These are phyloP conservation scores for Thozetella sp. DNA, from an alignment of 495 filamentous ascomycete genomes.

Conservation along the genomic window DNA sequence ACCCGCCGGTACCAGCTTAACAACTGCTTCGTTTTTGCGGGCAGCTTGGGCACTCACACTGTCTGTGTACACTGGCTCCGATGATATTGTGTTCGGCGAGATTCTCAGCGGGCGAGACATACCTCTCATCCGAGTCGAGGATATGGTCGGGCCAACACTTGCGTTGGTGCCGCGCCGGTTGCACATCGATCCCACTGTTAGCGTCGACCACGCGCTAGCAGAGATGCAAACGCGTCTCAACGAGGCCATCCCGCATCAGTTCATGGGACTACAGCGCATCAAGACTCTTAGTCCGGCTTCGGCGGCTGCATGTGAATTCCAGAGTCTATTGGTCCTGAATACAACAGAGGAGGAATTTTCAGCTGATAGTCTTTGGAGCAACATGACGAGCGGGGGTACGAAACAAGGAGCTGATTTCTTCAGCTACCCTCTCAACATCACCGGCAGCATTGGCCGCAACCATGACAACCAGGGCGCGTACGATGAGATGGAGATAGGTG, in stretches of 20 bases:
- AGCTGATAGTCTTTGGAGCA: conserved; percentile 18
- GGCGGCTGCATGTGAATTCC: conserved; percentile 58
- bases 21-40: conserved; percentile 30
- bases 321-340: conserved; percentile 61
- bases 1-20: conserved; percentile 16
- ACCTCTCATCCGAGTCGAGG: conserved; percentile 42
- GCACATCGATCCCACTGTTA: conserved; percentile 22
- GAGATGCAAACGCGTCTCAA: conserved; percentile 49
- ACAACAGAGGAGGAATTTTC: conserved; percentile 18
- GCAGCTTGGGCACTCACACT: conserved; percentile 38
- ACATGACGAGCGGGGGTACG: conserved; percentile 13
- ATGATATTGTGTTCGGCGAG: conserved; percentile 54
- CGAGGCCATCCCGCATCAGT: conserved; percentile 55
- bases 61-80: conserved; percentile 22
- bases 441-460: conserved; percentile 11
- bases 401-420: conserved; percentile 22
- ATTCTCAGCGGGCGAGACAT: conserved; percentile 51
- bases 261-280: conserved; percentile 64
- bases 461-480: conserved; percentile 5
- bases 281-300: conserved; percentile 51
- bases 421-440: conserved; percentile 22
- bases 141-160: conserved; percentile 55
- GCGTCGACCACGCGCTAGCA: conserved; percentile 31
- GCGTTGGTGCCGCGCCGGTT: conserved; percentile 61
- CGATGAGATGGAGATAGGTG: conserved; percentile 19